Evolutionary conservation across 2,329 filamentous ascomycete species (phyloP).

Genomic region (Amauroascus niger): DNA sequence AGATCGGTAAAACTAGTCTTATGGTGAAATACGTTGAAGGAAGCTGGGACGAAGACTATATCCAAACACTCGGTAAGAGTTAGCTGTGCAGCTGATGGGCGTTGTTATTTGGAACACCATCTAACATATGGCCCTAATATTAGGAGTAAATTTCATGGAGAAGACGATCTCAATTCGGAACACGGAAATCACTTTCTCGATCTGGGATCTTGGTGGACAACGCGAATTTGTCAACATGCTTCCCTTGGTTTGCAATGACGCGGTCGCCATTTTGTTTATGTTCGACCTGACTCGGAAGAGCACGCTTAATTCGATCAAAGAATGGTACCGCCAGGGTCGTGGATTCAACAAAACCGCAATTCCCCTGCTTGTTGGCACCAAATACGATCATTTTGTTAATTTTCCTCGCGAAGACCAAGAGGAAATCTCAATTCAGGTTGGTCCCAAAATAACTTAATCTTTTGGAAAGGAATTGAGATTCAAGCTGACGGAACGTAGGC

Average conservation of each 20-base stretch:
- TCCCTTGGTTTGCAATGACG: slow-evolving; percentile 97
- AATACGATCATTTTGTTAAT: slow-evolving; percentile 99
- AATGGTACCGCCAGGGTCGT: slow-evolving; percentile 95
- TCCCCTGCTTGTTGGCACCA: slow-evolving; percentile 90
- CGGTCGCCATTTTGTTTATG: slow-evolving; percentile 98
- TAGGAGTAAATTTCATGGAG: slow-evolving; percentile 98
- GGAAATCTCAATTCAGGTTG: slow-evolving; percentile 91
- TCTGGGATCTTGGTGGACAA: slow-evolving; percentile 97
- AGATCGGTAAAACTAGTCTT: slow-evolving; percentile 96
- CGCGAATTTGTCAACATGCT: slow-evolving; percentile 99
- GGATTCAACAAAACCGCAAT: slow-evolving; percentile 99
- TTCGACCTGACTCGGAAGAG: slow-evolving; percentile 97
- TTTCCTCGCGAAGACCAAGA: slow-evolving; percentile 96
- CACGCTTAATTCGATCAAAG: slow-evolving; percentile 97
- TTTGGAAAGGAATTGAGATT: not conserved
- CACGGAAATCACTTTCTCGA: slow-evolving; percentile 98
- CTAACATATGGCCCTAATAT: not conserved
- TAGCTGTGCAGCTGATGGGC: not conserved
- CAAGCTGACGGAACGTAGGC: slow-evolving; percentile 48
- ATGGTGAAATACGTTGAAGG: slow-evolving; percentile 99
- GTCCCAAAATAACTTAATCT: slow-evolving; percentile 14
- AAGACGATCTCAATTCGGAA: slow-evolving; percentile 99
- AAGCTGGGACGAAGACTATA: slow-evolving; percentile 99
- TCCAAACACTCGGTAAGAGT: slow-evolving; percentile 72
- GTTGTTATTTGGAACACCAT: not conserved